These are phyloP conservation scores for Rossbeevera mucosa DNA, from an alignment of 768 basidiomycete species.

Conservation along the genomic window DNA sequence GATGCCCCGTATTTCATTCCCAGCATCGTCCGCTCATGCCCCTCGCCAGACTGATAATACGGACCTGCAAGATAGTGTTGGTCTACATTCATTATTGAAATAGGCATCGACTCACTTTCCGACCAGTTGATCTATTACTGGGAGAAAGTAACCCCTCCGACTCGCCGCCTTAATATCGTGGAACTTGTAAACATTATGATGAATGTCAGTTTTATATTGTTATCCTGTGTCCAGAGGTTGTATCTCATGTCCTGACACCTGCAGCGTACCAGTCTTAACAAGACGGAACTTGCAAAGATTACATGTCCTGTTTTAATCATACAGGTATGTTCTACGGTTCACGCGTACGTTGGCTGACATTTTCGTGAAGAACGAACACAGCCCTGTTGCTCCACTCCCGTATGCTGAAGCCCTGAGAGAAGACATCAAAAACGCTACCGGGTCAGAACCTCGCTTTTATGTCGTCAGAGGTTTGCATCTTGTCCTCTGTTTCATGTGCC, in stretches of 20 bases:
- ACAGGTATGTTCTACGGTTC: constrained; percentile 42
- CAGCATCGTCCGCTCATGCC: constrained; percentile 1
- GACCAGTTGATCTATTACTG: constrained; percentile 62
- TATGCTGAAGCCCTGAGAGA: constrained; percentile 53
- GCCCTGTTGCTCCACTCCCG: constrained; percentile 47
- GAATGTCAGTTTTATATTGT: constrained; percentile 43
- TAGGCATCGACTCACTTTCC: constrained; percentile 8
- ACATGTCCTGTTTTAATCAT: constrained; percentile 64
- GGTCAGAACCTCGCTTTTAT: constrained; percentile 48
- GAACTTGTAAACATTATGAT: constrained; percentile 53
- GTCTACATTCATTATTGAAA: constrained; percentile 17
- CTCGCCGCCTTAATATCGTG: constrained; percentile 45
- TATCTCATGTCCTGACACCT: not conserved
- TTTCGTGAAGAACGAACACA: constrained; percentile 53
- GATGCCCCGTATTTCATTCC: constrained; percentile 17
- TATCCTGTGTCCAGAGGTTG: not conserved
- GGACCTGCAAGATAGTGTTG: constrained; percentile 63
- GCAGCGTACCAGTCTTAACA: constrained; percentile 53
- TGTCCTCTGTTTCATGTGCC: not conserved
- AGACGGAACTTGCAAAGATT: constrained; percentile 47
- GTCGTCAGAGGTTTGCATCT: constrained; percentile 52
- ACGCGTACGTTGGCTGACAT: not conserved
- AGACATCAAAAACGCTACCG: constrained; percentile 43
- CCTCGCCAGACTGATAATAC: constrained; percentile 29
- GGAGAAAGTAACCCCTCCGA: constrained; percentile 53